Base-by-base conservation (phyloP, 2,329 filamentous ascomycete species). In the Aspergillus tamarii region DNA sequence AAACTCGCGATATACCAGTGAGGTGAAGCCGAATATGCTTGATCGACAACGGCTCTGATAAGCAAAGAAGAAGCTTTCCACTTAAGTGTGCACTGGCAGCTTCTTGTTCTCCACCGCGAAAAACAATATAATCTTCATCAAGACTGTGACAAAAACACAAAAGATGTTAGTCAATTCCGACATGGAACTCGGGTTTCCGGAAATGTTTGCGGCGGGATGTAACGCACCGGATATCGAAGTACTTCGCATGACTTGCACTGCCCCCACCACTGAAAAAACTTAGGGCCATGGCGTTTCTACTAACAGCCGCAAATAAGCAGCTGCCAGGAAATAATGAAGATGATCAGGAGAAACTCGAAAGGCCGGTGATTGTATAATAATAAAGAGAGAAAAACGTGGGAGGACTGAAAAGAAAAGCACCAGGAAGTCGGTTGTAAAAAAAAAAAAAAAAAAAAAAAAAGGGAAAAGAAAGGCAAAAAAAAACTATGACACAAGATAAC, bases 51-150 rank as follows among this genome's bases (percentile, higher is more conserved):
- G 89, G 82, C 46, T 89, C 84, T 26, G 88, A 87, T 41, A 94
- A 82, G 73, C 91, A 94, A 41, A 94, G 82, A 41, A 94, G 89
- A 36, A 94, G 80, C 28, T 86, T 87, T 54, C 92, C 92, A 73
- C 89, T 91, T 68, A 95, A 80, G 60, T 91, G 79, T 71, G 92
- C 91, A 65, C 90, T 91, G 50, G 90, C 87, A 54, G 91, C 90
- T 74, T 94, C 92, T 74, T 91, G 84, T 62, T 92, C 89, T 69
- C 82, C 85, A 64, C 92, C 92, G 59, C 91, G 89, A 67, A 95
- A 90, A 34, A 94, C 89, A 64, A 94, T 87, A 62, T 94, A 91
- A 72, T 92, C 89, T 72, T 90, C 89, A 59, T 94, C 90, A 64
- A 94, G 85, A 59, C 91, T 93, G 72, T 21, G 12, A 19, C 10